phyloP scores from a whole-genome alignment of 371 early-diverging fungal species.

The Catenaria anguillulae region DNA sequence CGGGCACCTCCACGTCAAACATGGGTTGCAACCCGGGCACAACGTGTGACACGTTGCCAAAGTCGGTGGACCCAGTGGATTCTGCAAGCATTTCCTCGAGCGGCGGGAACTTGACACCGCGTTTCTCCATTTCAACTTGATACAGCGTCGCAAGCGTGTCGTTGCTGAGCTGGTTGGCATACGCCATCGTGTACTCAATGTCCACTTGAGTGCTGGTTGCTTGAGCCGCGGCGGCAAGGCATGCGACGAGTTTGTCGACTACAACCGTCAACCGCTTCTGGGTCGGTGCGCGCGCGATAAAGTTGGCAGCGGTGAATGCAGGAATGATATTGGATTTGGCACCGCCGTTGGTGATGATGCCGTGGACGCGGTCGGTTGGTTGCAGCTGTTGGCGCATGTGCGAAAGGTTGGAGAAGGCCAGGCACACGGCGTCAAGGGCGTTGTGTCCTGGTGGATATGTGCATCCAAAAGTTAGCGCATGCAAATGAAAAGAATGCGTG shows the following conservation, averaged over 20 bases:
- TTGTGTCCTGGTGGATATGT: too few species aligned
- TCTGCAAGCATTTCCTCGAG: conserved; percentile 22
- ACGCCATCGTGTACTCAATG: conserved; percentile 31
- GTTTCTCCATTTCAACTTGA: conserved; percentile 31
- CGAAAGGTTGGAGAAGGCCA: conserved; percentile 39
- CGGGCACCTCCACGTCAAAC: conserved; percentile 28
- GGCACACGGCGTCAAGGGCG: conserved; percentile 51
- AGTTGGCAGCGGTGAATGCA: conserved; percentile 34
- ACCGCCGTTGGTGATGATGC: conserved; percentile 53
- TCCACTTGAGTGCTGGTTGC: conserved; percentile 49
- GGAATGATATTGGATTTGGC: conserved; percentile 46
- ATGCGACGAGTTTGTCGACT: conserved; percentile 27
- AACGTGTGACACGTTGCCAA: conserved; percentile 51
- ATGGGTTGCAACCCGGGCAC: conserved; percentile 38
- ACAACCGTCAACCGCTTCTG: conserved; percentile 28
- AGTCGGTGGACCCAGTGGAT: conserved; percentile 45
- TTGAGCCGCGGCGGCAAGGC: conserved; percentile 46
- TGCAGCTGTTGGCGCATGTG: conserved; percentile 53
- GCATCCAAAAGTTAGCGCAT: too few species aligned
- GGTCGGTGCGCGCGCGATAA: conserved; percentile 38
- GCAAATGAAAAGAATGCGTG: too few species aligned
- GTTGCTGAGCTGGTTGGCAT: conserved; percentile 35
- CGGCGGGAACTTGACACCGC: conserved; percentile 24
- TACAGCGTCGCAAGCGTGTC: conserved; percentile 35
- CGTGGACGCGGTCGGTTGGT: conserved; percentile 48